Base-by-base conservation (phyloP, 202 grass and related monocot species). In the Musa balbisiana region DNA sequence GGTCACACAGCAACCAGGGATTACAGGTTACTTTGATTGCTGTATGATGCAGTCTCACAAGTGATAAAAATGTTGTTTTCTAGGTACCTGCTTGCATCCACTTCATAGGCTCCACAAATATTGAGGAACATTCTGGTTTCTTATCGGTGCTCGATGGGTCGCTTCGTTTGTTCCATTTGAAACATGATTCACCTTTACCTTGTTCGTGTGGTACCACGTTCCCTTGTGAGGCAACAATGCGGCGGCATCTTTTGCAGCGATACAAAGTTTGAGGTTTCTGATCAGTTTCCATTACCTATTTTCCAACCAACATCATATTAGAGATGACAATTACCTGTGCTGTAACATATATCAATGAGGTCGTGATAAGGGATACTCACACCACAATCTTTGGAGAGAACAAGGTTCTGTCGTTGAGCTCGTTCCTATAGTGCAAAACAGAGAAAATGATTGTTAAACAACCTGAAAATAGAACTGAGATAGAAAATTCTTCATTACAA, bases 41-140 rank as follows among this genome's bases (percentile, higher is more conserved):
- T 69, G 20, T 17, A 17, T 55, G 22, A 14, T 8, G 5, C 6
- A 12, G 64, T n/a, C 10, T 27, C 63, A 64, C 19, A 26, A 72
- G 27, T 6, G 51, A 52, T 15, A 72, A 62, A 2, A 63, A 33
- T 50, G 6, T 54, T 24, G 0, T 1, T 52, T 11, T 15, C 14
- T 9, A 52, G 65, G 69, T 55, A 97, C 94, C 86, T 27, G 90
- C 56, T 83, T 87, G 67, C 90, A 97, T 93, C 90, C 94, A 91
- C 76, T 93, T 97, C 88, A 97, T 87, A 52, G 94, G 84, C 71
- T 97, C 84, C 64, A 97, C 86, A 51, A 86, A 97, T 84, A 97
- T 89, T 65, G 84, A 78, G 8, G 85, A 86, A 27, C 94, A 93
- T 70, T 91, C 79, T 11, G 83, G 77, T 69, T 82, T 83, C 26